These are phyloP conservation scores for Nemania sp. DNA, from an alignment of 2,329 filamentous ascomycete genomes.

Conservation along the genomic window DNA sequence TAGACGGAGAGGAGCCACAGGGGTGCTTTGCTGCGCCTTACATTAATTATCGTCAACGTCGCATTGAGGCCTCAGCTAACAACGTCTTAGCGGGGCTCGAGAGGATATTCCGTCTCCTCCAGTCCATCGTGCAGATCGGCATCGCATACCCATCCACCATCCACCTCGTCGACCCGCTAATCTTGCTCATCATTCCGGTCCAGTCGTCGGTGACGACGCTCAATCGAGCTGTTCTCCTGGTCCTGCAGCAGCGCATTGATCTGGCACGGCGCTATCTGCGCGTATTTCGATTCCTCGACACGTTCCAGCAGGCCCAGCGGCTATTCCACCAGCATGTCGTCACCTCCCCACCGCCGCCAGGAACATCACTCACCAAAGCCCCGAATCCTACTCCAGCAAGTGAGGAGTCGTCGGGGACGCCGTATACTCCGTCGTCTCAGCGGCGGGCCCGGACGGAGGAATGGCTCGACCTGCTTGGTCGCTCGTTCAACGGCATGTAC, in stretches of 20 bases:
- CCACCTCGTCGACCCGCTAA: background rate
- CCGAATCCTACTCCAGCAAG: background rate
- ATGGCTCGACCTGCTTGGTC: background rate
- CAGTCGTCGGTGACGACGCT: background rate
- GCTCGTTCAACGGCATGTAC: background rate
- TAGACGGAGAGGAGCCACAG: background rate
- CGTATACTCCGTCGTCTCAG: background rate
- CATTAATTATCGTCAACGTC: background rate
- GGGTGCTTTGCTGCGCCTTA: background rate
- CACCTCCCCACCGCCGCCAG: background rate
- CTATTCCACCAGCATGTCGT: background rate
- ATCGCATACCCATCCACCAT: background rate
- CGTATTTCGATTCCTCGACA: background rate
- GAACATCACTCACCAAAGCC: background rate
- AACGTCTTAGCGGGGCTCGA: background rate
- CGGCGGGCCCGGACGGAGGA: background rate
- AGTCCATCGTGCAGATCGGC: background rate
- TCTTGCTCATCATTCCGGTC: background rate
- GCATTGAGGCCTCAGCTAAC: background rate
- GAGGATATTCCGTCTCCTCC: background rate
- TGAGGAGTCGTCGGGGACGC: background rate
- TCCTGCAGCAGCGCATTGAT: background rate
- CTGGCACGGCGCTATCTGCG: background rate
- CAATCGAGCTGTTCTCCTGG: background rate
- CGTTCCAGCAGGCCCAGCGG: background rate